These are phyloP conservation scores for Dioscorea zingiberensis DNA, from an alignment of 106 monocot species.

Conservation along the genomic window DNA sequence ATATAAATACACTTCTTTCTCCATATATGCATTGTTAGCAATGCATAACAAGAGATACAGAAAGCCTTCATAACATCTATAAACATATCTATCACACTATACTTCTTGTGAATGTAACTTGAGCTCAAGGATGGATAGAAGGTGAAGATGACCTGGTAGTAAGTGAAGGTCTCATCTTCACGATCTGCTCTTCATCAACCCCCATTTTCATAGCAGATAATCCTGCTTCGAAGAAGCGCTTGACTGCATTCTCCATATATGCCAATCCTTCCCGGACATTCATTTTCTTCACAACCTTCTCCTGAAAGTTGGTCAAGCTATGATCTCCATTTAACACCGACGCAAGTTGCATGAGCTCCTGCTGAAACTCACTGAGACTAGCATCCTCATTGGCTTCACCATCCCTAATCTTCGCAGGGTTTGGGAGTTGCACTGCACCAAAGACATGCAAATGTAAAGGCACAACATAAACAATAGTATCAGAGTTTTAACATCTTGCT, in stretches of 20 bases:
- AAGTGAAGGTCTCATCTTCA: constrained; percentile 81
- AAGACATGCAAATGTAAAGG: too few relatives aligned
- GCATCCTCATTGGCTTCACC: constrained; percentile 5
- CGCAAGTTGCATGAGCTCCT: constrained; percentile 14
- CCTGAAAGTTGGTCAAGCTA: constrained; percentile 36
- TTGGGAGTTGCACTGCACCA: constrained; percentile 10
- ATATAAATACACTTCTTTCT: too few relatives aligned
- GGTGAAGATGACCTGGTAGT: constrained; percentile 39
- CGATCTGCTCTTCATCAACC: constrained; percentile 65
- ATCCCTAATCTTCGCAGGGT: constrained; percentile 2
- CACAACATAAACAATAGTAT: too few relatives aligned
- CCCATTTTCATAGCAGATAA: constrained; percentile 55
- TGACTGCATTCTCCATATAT: constrained; percentile 49
- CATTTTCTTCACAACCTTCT: constrained; percentile 48
- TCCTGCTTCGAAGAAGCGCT: constrained; percentile 74
- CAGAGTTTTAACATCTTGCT: too few relatives aligned
- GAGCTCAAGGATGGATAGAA: too few relatives aligned
- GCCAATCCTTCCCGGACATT: constrained; percentile 53
- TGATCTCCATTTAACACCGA: constrained; percentile 30
- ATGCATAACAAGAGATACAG: too few relatives aligned
- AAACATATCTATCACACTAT: too few relatives aligned
- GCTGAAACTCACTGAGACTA: constrained; percentile 6
- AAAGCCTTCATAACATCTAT: too few relatives aligned
- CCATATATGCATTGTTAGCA: too few relatives aligned
- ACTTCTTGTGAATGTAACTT: too few relatives aligned